A percentile compares a stretch with the other conserved stretches of the same genome.
These are phyloP conservation scores for Corymbia calophylla DNA, from an alignment of 441 rosid genomes.

Conservation along the genomic window DNA sequence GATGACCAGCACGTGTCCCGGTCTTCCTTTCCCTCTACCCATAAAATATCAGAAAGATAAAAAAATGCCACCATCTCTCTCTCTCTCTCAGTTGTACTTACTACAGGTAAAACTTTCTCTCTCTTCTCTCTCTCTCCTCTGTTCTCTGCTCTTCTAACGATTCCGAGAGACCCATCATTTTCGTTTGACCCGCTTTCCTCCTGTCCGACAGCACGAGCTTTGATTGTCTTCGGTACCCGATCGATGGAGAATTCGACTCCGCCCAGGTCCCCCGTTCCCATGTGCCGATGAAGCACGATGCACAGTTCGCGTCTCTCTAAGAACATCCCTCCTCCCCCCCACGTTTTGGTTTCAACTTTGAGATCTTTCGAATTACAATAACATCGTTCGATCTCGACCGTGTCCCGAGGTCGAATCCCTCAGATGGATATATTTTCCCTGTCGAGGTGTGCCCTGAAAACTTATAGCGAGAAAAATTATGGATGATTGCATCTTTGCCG, in stretches of 20 bases:
- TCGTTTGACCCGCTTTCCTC: not conserved
- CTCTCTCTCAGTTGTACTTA: not conserved
- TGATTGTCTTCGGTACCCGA: not conserved
- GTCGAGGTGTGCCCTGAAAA: not conserved
- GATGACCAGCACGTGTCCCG: constrained; percentile 1
- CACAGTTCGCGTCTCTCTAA: not conserved
- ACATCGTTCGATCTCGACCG: not conserved
- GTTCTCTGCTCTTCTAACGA: not conserved
- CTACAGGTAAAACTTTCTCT: not conserved
- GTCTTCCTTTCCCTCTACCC: not conserved
- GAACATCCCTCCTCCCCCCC: not conserved
- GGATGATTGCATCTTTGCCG: not conserved
- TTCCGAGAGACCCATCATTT: not conserved
- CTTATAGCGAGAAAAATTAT: not conserved
- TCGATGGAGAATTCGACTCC: not conserved
- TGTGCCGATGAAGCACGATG: not conserved
- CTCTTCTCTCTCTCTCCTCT: not conserved
- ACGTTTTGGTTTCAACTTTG: not conserved
- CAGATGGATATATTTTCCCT: not conserved
- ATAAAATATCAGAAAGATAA: not conserved
- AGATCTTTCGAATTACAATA: not conserved
- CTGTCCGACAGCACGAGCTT: not conserved
- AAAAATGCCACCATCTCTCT: not conserved
- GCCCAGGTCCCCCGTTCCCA: not conserved
- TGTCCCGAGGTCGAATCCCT: not conserved